Conservation (phyloP, 2,329 filamentous ascomycete genomes). For the Bretziella fagacearum region DNA sequence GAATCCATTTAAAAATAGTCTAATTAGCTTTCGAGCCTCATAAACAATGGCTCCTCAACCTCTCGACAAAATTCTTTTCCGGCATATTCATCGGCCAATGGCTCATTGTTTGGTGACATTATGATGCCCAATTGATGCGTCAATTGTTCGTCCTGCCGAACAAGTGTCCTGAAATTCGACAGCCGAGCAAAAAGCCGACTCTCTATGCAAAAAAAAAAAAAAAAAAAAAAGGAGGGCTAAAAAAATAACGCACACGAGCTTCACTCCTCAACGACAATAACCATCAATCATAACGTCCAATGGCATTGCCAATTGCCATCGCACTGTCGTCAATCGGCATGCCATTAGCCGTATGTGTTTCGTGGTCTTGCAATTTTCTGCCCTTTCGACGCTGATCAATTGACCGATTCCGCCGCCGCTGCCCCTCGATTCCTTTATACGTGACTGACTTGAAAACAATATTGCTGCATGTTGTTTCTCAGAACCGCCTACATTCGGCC, state of each 20-base stretch:
- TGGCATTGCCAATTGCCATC: not conserved
- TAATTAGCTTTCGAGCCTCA: constrained; percentile 8
- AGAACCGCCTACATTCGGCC: no score
- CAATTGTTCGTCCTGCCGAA: constrained; percentile 10
- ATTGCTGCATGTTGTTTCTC: no score
- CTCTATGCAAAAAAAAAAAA: no score
- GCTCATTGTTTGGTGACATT: constrained; percentile 1
- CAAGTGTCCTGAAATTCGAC: constrained; percentile 11
- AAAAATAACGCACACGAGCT: constrained; percentile 9
- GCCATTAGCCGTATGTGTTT: not conserved
- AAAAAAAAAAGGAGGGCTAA: constrained; percentile 4
- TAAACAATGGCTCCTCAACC: not conserved
- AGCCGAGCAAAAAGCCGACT: constrained; percentile 3
- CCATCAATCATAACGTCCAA: no score
- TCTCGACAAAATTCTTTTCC: not conserved
- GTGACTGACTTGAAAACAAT: no score
- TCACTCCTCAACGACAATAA: not conserved
- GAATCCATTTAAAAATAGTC: constrained; percentile 2
- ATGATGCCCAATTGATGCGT: constrained; percentile 8
- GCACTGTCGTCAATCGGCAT: not conserved
- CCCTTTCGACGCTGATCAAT: not conserved
- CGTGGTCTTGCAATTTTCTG: not conserved
- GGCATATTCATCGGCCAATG: constrained; percentile 3
- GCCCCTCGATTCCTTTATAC: no score
- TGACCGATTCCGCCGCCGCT: no score